Conservation (phyloP, 192 early-diverging fungal genomes). For the Ramicandelaber brevisporus region DNA sequence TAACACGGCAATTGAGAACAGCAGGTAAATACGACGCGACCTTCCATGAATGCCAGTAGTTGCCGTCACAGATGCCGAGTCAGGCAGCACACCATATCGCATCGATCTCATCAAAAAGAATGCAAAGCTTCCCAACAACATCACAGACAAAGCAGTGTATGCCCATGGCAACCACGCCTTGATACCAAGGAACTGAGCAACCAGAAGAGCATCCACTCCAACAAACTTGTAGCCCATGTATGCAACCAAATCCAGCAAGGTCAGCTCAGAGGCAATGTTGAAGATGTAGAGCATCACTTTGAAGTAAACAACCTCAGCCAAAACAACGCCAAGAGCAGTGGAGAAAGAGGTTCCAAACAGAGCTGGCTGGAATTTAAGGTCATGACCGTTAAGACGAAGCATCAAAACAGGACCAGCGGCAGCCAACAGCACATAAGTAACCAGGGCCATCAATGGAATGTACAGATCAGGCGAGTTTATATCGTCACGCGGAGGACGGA, state of each 20-base stretch:
- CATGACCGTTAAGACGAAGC: slow-evolving; percentile 20
- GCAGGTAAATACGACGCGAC: slow-evolving; percentile 61
- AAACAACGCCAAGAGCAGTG: slow-evolving; percentile 49
- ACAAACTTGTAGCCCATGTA: slow-evolving; percentile 95
- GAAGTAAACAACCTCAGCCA: slow-evolving; percentile 60
- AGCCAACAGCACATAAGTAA: slow-evolving; percentile 73
- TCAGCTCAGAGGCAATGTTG: slow-evolving; percentile 55
- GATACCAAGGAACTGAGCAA: slow-evolving; percentile 18
- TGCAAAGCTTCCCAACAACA: slow-evolving; percentile 44
- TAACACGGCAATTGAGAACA: slow-evolving; percentile 59
- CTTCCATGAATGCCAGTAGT: slow-evolving; percentile 40
- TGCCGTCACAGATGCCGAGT: slow-evolving; percentile 27
- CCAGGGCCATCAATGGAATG: slow-evolving; percentile 83
- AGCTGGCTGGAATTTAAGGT: slow-evolving; percentile 83
- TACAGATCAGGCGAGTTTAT: slow-evolving; percentile 90
- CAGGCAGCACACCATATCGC: slow-evolving; percentile 45
- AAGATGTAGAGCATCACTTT: slow-evolving; percentile 71
- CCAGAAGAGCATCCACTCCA: slow-evolving; percentile 27
- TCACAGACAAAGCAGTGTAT: slow-evolving; percentile 48
- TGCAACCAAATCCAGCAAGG: slow-evolving; percentile 61
- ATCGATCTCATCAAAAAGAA: slow-evolving; percentile 72
- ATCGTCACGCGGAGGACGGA: slow-evolving; percentile 66
- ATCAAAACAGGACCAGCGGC: slow-evolving; percentile 41
- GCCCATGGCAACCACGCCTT: slow-evolving; percentile 32
- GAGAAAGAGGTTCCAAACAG: slow-evolving; percentile 62